phyloP scores from a whole-genome alignment of 495 filamentous ascomycete species.

The Xylaria telfairii region DNA sequence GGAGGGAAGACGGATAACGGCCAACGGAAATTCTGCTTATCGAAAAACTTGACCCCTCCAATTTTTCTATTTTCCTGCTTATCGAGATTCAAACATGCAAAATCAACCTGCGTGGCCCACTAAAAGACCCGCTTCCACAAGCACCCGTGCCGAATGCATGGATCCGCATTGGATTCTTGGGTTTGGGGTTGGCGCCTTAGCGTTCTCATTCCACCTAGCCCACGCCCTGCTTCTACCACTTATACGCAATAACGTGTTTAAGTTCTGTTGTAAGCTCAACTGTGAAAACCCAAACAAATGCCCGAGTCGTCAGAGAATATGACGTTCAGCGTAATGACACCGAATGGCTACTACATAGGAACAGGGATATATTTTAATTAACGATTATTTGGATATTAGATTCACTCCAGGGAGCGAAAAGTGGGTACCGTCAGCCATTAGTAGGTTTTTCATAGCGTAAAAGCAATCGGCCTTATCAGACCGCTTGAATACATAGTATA shows the following conservation, averaged over 20 bases:
- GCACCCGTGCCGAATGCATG: conserved; percentile 10
- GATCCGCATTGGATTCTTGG: not conserved
- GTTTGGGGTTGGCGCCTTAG: not conserved
- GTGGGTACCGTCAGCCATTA: no score
- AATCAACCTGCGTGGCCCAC: not conserved
- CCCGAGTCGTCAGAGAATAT: not conserved
- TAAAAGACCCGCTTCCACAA: not conserved
- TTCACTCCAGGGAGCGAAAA: no score
- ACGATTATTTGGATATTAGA: not conserved
- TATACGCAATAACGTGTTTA: no score
- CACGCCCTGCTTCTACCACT: no score
- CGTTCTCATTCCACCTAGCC: not conserved
- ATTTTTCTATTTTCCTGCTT: conserved; percentile 20
- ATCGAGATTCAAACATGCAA: conserved; percentile 6
- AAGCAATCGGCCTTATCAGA: no score
- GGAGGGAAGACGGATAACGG: not conserved
- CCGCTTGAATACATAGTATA: no score
- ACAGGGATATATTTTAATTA: not conserved
- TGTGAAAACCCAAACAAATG: not conserved
- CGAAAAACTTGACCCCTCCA: conserved; percentile 23
- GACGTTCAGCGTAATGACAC: not conserved
- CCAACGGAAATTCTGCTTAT: conserved; percentile 21
- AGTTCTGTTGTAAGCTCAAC: not conserved
- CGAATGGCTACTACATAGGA: no score
- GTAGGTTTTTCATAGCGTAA: no score